These are phyloP conservation scores for Neonectria hederae DNA, from an alignment of 2,329 filamentous ascomycete species.

Conservation along the genomic window DNA sequence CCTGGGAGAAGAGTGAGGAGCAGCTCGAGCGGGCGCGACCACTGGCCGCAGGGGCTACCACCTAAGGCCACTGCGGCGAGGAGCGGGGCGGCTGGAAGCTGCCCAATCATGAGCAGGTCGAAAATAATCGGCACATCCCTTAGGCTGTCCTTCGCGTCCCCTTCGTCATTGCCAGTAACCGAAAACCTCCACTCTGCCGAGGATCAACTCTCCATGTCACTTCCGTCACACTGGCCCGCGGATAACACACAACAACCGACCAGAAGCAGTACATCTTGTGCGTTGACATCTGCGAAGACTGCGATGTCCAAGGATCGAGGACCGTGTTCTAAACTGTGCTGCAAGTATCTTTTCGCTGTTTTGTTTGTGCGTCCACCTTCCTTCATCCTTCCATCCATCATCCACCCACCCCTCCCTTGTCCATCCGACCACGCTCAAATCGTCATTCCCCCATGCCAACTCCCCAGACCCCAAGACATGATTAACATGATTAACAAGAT, in stretches of 20 bases:
- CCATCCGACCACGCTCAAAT: slow-evolving; percentile 10
- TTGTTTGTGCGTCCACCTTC: slow-evolving; percentile 15
- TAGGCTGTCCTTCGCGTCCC: slow-evolving; percentile 43
- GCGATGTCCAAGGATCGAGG: slow-evolving; percentile 7
- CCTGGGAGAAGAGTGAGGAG: slow-evolving; percentile 6
- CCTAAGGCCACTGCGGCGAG: slow-evolving; percentile 19
- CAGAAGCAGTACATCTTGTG: slow-evolving; percentile 11
- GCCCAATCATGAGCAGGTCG: slow-evolving; percentile 31
- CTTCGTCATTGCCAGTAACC: slow-evolving; percentile 45
- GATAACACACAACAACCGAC: slow-evolving; percentile 13
- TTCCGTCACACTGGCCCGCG: slow-evolving; percentile 20
- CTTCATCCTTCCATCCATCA: slow-evolving; percentile 16
- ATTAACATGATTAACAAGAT: slow-evolving; percentile 3
- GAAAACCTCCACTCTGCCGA: slow-evolving; percentile 45
- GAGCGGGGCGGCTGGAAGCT: background rate
- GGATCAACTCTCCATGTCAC: slow-evolving; percentile 29
- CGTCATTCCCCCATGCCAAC: slow-evolving; percentile 20
- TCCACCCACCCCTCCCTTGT: slow-evolving; percentile 26
- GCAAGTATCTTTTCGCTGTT: slow-evolving; percentile 23
- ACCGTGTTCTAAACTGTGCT: slow-evolving; percentile 36
- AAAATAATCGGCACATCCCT: slow-evolving; percentile 45
- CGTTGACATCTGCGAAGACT: background rate
- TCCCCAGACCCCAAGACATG: slow-evolving; percentile 16
- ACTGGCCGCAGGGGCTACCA: slow-evolving; percentile 25
- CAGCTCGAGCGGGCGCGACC: slow-evolving; percentile 20